Percentiles rank a stretch among this genome's conserved stretches.
These are phyloP conservation scores for Jacaranda mimosifolia DNA, from an alignment of 257 asterid species.

Conservation along the genomic window DNA sequence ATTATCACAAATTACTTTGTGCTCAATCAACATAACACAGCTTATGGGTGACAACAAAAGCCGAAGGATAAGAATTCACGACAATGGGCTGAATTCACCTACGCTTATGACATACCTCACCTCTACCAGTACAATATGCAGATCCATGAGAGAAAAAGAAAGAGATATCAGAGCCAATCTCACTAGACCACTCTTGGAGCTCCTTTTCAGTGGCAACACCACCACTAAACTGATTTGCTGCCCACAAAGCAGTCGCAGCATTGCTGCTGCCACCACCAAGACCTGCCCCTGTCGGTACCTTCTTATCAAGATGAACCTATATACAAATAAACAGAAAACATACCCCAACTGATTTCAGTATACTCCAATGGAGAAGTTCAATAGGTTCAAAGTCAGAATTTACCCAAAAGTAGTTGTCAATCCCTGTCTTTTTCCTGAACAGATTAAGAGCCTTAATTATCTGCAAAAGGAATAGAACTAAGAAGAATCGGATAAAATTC, in stretches of 20 bases:
- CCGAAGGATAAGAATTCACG: background rate
- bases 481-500: background rate
- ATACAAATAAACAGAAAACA: conserved; percentile 21
- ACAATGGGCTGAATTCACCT: conserved; percentile 7
- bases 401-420: conserved; percentile 86
- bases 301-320: conserved; percentile 94
- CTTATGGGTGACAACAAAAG: too few relatives aligned
- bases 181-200: conserved; percentile 96
- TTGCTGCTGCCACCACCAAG: conserved; percentile 99
- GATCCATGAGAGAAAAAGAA: conserved; percentile 98
- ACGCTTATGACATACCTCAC: conserved; percentile 69
- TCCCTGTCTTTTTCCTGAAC: conserved; percentile 87
- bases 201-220: conserved; percentile 86
- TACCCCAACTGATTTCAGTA: conserved; percentile 11
- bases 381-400: conserved; percentile 1
- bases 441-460: conserved; percentile 97
- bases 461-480: conserved; percentile 54
- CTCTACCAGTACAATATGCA: conserved; percentile 94
- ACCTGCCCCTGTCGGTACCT: conserved; percentile 98
- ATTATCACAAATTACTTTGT: too few relatives aligned
- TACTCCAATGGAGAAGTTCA: conserved; percentile 9
- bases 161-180: conserved; percentile 95
- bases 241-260: conserved; percentile 99
- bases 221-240: conserved; percentile 94
- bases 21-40: too few relatives aligned